Evolutionary conservation across 2,329 filamentous ascomycete species (phyloP).

Genomic region (Clarireedia monteithiana): DNA sequence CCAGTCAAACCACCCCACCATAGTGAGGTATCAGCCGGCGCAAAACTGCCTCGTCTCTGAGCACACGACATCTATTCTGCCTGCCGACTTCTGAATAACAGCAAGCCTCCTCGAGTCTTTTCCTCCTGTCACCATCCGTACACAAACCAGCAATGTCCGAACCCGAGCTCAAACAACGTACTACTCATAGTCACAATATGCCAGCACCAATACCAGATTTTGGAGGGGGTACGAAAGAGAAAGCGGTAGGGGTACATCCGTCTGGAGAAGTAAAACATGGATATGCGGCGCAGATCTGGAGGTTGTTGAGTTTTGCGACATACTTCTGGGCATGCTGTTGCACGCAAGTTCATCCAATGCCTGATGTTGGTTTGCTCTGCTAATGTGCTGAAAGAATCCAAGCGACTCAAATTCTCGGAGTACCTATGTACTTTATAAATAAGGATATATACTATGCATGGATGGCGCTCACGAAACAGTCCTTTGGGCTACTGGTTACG

Average conservation of each 20-base stretch:
- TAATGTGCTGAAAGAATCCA: constrained; percentile 45
- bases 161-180: constrained; percentile 21
- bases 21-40: background rate
- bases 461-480: constrained; percentile 81
- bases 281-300: constrained; percentile 21
- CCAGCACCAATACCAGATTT: constrained; percentile 8
- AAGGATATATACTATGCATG: constrained; percentile 75
- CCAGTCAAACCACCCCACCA: background rate
- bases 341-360: constrained; percentile 21
- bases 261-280: constrained; percentile 29
- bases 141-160: constrained; percentile 17
- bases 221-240: constrained; percentile 11
- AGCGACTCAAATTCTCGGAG: constrained; percentile 66
- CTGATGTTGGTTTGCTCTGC: constrained; percentile 1
- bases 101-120: too few relatives aligned
- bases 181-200: constrained; percentile 2
- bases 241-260: constrained; percentile 24
- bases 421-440: constrained; percentile 68
- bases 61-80: background rate
- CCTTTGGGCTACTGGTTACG: constrained; percentile 70
- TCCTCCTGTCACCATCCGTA: background rate
- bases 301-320: constrained; percentile 21
- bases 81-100: background rate
- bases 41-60: background rate
- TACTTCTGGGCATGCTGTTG: constrained; percentile 25